phyloP scores from a whole-genome alignment of 2,329 filamentous ascomycete species.

The Mycosphaerella sp. region DNA sequence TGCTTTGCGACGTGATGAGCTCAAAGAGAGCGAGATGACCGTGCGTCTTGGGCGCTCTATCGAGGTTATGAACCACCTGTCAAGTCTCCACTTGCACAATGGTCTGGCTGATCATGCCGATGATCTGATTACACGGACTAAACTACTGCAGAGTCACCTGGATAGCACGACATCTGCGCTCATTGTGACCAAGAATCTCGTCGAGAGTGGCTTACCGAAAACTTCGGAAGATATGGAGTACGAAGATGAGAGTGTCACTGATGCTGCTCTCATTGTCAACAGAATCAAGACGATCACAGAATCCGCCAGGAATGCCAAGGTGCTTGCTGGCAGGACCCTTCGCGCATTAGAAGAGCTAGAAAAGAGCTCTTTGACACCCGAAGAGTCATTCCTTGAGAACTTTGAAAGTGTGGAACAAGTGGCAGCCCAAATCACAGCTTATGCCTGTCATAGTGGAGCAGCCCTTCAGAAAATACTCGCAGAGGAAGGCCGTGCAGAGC shows the following conservation, averaged over 20 bases:
- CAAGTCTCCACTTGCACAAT: constrained; percentile 67
- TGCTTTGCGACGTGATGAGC: constrained; percentile 70
- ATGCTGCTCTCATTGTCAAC: constrained; percentile 55
- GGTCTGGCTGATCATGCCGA: constrained; percentile 69
- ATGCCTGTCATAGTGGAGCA: constrained; percentile 61
- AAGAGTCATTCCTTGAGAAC: constrained; percentile 57
- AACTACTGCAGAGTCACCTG: constrained; percentile 71
- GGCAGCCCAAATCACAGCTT: constrained; percentile 58
- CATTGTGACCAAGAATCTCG: constrained; percentile 55
- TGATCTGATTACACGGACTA: constrained; percentile 68
- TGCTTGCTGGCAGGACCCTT: constrained; percentile 71
- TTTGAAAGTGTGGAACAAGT: constrained; percentile 65
- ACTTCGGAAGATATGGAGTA: constrained; percentile 48
- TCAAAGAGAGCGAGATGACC: constrained; percentile 77
- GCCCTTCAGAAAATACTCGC: constrained; percentile 60
- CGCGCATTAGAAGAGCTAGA: constrained; percentile 72
- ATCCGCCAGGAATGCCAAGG: constrained; percentile 75
- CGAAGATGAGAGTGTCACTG: constrained; percentile 50
- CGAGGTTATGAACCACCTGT: constrained; percentile 78
- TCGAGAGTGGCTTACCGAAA: constrained; percentile 57
- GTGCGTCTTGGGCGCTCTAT: constrained; percentile 74
- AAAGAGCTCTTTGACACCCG: constrained; percentile 65
- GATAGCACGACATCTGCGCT: constrained; percentile 69
- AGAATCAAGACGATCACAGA: constrained; percentile 66
- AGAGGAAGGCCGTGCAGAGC: constrained; percentile 64